Evolutionary conservation across 192 early-diverging fungal genomes (phyloP).

Genomic region (Backusella luteola): DNA sequence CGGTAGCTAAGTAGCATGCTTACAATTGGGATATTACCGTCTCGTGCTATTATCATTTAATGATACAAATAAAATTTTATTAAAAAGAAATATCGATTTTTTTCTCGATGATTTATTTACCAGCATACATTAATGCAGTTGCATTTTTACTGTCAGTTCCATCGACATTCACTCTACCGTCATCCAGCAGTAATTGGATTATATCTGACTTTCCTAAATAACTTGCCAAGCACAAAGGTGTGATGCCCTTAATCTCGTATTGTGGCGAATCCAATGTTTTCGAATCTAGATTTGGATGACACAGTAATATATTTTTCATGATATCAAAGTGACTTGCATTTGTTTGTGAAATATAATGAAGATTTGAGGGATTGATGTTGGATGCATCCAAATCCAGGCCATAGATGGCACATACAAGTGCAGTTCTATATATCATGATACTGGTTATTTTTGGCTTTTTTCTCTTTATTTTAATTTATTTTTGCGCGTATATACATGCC

Average conservation of each 20-base stretch:
- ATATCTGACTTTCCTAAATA: constrained; percentile 64
- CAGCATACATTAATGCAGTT: constrained; percentile 70
- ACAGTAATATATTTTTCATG: constrained; percentile 47
- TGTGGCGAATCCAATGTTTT: constrained; percentile 58
- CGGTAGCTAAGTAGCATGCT: constrained; percentile 47
- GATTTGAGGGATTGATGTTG: constrained; percentile 55
- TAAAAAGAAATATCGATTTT: background rate
- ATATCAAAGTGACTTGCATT: constrained; percentile 51
- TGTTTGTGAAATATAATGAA: constrained; percentile 51
- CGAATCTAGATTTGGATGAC: constrained; percentile 46
- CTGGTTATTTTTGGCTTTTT: background rate
- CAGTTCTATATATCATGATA: constrained; percentile 42
- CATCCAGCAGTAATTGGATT: constrained; percentile 55
- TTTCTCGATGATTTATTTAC: constrained; percentile 30
- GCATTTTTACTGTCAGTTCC: constrained; percentile 61
- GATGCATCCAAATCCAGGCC: constrained; percentile 52
- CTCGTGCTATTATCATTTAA: constrained; percentile 42
- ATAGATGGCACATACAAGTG: constrained; percentile 62
- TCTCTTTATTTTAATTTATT: background rate
- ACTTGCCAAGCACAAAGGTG: constrained; percentile 64
- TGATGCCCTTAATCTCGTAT: constrained; percentile 61
- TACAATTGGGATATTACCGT: constrained; percentile 58
- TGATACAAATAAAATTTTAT: background rate
- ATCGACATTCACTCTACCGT: constrained; percentile 61
- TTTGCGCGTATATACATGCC: constrained; percentile 36